phyloP scores from a whole-genome alignment of 169 alveolate genomes.

The Plasmodium malariae region DNA sequence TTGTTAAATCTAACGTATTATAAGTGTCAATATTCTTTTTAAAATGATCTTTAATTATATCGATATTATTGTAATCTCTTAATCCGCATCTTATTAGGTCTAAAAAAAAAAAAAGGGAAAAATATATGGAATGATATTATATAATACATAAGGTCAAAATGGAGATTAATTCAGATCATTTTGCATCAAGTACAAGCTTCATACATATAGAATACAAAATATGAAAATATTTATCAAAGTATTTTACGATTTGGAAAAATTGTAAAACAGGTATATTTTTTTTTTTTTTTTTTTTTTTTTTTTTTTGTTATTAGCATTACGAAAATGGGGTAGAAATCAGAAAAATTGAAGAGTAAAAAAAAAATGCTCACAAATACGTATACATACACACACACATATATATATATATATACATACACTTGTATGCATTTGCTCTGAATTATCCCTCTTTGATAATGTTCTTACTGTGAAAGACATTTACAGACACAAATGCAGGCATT shows the following conservation, averaged over 20 bases:
- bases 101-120: slow-evolving; percentile 2
- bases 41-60: slow-evolving; percentile 54
- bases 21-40: slow-evolving; percentile 38
- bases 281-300: too few relatives aligned
- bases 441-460: not conserved
- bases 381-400: slow-evolving; percentile 1
- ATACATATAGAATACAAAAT: too few relatives aligned
- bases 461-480: slow-evolving; percentile 75
- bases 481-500: slow-evolving; percentile 31
- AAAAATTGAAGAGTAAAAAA: not conserved
- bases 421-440: not conserved
- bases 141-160: too few relatives aligned
- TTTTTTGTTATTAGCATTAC: too few relatives aligned
- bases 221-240: too few relatives aligned
- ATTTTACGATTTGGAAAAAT: too few relatives aligned
- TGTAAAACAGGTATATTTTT: too few relatives aligned
- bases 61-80: slow-evolving; percentile 37
- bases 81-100: slow-evolving; percentile 62
- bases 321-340: too few relatives aligned
- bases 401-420: slow-evolving; percentile 1
- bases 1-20: slow-evolving; percentile 72
- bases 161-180: too few relatives aligned
- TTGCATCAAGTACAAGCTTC: too few relatives aligned
- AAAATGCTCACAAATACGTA: not conserved
- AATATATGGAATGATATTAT: too few relatives aligned